phyloP scores from a whole-genome alignment of 2,329 filamentous ascomycete species.

The Trichoderma sp. region DNA sequence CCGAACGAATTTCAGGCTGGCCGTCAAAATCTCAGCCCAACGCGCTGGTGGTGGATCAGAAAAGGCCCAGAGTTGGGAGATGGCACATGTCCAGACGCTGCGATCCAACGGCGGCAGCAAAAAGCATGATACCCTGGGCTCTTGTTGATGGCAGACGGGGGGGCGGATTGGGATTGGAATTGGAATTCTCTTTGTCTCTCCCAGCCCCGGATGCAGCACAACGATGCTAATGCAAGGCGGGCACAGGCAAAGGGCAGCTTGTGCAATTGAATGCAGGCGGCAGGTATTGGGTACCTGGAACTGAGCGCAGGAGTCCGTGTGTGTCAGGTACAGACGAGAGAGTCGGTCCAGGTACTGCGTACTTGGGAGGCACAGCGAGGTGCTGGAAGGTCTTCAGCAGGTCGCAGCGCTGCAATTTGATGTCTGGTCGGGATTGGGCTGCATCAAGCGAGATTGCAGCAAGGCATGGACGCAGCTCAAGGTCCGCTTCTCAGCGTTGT shows the following conservation, averaged over 20 bases:
- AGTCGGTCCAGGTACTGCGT: no score
- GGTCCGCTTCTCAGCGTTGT: slow-evolving; percentile 18
- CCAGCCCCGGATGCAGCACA: not conserved
- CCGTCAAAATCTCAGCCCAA: not conserved
- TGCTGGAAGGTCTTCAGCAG: no score
- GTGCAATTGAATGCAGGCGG: not conserved
- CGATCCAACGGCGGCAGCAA: slow-evolving; percentile 12
- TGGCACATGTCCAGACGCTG: slow-evolving; percentile 14
- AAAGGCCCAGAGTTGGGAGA: not conserved
- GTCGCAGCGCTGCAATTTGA: slow-evolving; percentile 1
- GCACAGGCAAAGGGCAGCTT: not conserved
- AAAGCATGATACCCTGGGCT: slow-evolving; percentile 16
- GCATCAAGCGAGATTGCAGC: slow-evolving; percentile 20
- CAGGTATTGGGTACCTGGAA: not conserved
- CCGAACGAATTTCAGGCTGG: slow-evolving; percentile 1
- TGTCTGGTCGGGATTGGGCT: slow-evolving; percentile 7
- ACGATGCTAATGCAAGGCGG: not conserved
- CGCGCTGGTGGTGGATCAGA: not conserved
- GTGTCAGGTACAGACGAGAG: not conserved
- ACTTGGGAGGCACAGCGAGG: not conserved
- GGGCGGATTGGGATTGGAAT: not conserved
- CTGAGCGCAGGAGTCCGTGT: not conserved
- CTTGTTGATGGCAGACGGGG: slow-evolving; percentile 14
- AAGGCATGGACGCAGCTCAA: slow-evolving; percentile 18
- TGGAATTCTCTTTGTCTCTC: slow-evolving; percentile 7